Evolutionary conservation across 352 stramenopile species (phyloP), one percentile per base, ranked within the genome.

Genomic region (Globisporangium okanoganense): DNA sequence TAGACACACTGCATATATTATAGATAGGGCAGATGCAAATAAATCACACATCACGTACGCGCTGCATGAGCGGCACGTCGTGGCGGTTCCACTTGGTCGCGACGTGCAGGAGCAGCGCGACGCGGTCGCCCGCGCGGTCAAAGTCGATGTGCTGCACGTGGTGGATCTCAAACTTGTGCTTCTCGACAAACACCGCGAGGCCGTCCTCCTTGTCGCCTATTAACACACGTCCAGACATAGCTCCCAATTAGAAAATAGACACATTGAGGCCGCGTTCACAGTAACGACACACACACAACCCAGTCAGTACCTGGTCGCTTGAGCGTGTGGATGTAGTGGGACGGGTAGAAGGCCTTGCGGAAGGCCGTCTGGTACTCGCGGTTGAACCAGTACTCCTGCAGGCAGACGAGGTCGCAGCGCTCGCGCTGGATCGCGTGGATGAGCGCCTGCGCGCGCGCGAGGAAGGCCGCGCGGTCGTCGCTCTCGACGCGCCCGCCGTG

Each of bases 321-420:
- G 65, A 75, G 71, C 10, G 77, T 79, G 68, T 95, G 84, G 44
- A 93, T 63, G 60, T 84, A 87, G 51, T 93, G 83, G 27, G 81
- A 79, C 12, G 66, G 47, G 33, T 78, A 69, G 65, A 93, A 91
- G 27, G 78, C 81, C 24, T 67, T 61, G 12, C 75, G 79, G 66
- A 93, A 93, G 13, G 70, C 72, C 47, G 67, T 60, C 58, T 92
- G 76, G 74, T 95, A 95, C 75, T 82, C 73, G 66, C 69, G 76
- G 44, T 91, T 61, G 69, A 93, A 95, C 82, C 83, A 95, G 64
- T 86, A 92, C 70, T 95, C 85, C 58, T 95, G 85, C 29, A 95
- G 72, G 67, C 85, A 95, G 35, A 95, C 72, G 56, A 95, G 55
- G 66, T 91, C 82, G 69, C 74, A 86, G 20, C 75, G 69, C 66